Conservation (phyloP, 768 basidiomycete genomes). For the Psilocybe sp. region DNA sequence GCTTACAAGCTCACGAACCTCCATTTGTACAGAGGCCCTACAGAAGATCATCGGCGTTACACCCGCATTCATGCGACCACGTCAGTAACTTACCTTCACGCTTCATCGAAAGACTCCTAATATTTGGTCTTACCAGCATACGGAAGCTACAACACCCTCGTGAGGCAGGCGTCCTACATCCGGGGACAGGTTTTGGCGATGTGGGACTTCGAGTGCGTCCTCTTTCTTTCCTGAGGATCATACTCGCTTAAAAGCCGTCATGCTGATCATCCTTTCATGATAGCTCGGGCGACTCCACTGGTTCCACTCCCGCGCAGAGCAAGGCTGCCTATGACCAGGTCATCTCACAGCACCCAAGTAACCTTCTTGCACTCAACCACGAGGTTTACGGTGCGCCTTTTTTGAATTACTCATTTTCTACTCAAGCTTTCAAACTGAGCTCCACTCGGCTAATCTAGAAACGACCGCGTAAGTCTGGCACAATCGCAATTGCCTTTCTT, state of each 20-base stretch:
- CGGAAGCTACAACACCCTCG: conserved; percentile 46
- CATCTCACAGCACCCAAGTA: conserved; percentile 27
- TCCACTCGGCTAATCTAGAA: conserved; percentile 17
- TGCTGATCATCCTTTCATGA: not conserved
- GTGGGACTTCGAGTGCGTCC: conserved; percentile 38
- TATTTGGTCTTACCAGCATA: conserved; percentile 26
- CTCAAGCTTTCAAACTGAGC: not conserved
- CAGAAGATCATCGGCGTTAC: conserved; percentile 37
- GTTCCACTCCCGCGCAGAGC: conserved; percentile 30
- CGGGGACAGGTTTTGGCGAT: conserved; percentile 34
- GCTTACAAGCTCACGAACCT: not conserved
- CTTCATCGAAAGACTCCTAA: not conserved
- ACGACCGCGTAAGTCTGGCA: conserved; percentile 36
- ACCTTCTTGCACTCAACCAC: conserved; percentile 40
- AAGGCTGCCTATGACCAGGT: conserved; percentile 25
- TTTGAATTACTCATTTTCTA: not conserved
- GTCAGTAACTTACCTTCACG: conserved; percentile 17
- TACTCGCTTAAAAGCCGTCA: not conserved
- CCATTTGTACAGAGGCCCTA: conserved; percentile 31
- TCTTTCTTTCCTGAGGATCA: not conserved
- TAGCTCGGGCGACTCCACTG: conserved; percentile 38
- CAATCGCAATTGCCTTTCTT: no score
- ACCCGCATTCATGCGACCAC: conserved; percentile 49
- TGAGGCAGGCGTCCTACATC: conserved; percentile 31
- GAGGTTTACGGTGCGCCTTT: conserved; percentile 31